Conservation (phyloP, 2,329 filamentous ascomycete species). For the Colletotrichum caudatum region DNA sequence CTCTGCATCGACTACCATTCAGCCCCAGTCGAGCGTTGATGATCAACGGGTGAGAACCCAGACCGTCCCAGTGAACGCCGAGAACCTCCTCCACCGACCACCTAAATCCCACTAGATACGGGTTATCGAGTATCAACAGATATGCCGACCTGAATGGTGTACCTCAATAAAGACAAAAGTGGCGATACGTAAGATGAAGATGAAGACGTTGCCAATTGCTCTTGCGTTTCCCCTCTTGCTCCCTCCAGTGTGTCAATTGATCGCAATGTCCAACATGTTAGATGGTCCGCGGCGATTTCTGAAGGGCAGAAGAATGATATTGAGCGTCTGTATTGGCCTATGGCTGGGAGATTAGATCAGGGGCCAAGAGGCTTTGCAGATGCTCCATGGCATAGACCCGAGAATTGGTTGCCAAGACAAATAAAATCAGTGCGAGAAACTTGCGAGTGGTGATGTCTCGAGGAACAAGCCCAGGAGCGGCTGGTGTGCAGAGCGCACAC, state of each 20-base stretch:
- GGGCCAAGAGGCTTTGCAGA: background rate
- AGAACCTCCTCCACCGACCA: too few relatives aligned
- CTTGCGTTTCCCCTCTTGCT: background rate
- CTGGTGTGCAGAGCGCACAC: conserved; percentile 7
- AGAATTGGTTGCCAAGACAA: conserved; percentile 7
- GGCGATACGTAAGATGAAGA: background rate
- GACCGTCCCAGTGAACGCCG: too few relatives aligned
- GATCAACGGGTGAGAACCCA: too few relatives aligned
- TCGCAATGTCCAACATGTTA: background rate
- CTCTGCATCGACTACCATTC: background rate
- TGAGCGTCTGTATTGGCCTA: background rate
- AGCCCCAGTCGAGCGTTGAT: background rate
- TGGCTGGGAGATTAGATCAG: background rate
- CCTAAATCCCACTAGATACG: background rate
- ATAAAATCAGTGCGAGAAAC: conserved; percentile 12
- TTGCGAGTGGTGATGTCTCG: conserved; percentile 9
- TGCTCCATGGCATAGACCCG: background rate
- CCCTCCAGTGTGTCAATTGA: background rate
- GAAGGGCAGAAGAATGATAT: background rate
- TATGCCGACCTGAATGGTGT: conserved; percentile 9
- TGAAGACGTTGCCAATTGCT: background rate
- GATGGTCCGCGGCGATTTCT: background rate
- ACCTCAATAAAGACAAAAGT: background rate
- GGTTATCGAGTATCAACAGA: background rate
- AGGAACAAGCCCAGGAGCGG: conserved; percentile 5